A percentile compares a stretch with the other conserved stretches of the same genome.
These are phyloP conservation scores for Cercis canadensis DNA, from an alignment of 306 rosid genomes.

Conservation along the genomic window DNA sequence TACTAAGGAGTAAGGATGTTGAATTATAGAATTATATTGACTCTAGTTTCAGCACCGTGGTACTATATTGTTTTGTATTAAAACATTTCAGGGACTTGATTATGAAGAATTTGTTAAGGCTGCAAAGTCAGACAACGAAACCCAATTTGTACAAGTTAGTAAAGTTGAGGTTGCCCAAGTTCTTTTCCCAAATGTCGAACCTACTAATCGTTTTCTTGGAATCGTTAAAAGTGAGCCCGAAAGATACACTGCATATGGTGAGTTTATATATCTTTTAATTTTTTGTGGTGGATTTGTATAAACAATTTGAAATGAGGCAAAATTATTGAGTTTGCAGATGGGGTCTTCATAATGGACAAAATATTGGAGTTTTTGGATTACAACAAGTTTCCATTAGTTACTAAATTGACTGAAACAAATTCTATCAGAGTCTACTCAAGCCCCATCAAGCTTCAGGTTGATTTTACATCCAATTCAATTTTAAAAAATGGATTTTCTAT, in stretches of 20 bases:
- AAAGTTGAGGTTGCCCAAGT: slow-evolving; percentile 65
- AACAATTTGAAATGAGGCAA: slow-evolving; percentile 26
- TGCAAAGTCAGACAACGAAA: slow-evolving; percentile 75
- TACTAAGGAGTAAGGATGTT: not conserved
- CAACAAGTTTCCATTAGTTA: slow-evolving; percentile 88
- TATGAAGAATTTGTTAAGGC: slow-evolving; percentile 77
- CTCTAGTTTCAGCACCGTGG: not conserved
- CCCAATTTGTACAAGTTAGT: slow-evolving; percentile 76
- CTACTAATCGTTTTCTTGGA: slow-evolving; percentile 63
- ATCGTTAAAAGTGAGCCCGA: slow-evolving; percentile 85
- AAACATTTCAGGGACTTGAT: slow-evolving; percentile 61
- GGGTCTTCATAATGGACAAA: slow-evolving; percentile 58
- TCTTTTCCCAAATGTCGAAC: slow-evolving; percentile 66
- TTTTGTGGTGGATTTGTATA: not conserved
- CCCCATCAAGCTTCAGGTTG: slow-evolving; percentile 86
- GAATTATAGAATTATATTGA: slow-evolving; percentile 20
- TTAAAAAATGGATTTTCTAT: slow-evolving; percentile 13
- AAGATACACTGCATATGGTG: slow-evolving; percentile 80
- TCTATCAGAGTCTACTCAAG: slow-evolving; percentile 74
- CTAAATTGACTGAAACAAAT: slow-evolving; percentile 74
- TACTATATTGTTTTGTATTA: slow-evolving; percentile 12
- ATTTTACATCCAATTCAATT: slow-evolving; percentile 36
- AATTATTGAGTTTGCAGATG: slow-evolving; percentile 62
- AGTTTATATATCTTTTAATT: slow-evolving; percentile 43
- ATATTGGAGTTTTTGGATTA: slow-evolving; percentile 72